Percentiles rank a stretch among this genome's conserved stretches.
phyloP scores from a whole-genome alignment of 192 early-diverging fungal genomes.

The Jimgerdemannia flammicorona region DNA sequence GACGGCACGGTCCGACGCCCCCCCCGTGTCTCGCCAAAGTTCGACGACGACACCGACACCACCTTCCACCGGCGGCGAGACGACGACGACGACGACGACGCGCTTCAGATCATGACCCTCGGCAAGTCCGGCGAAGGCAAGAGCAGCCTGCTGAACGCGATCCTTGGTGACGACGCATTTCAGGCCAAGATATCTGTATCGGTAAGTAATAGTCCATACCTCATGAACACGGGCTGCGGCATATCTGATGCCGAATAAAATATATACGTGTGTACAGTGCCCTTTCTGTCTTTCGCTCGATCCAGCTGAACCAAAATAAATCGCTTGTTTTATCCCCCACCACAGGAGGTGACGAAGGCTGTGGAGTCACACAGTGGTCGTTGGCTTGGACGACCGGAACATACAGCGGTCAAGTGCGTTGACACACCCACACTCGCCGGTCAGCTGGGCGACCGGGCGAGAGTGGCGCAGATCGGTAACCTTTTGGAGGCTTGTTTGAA shows the following conservation, averaged over 20 bases:
- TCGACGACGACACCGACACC: not conserved
- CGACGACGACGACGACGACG: not conserved
- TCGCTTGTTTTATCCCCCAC: not conserved
- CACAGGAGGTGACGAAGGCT: constrained; percentile 38
- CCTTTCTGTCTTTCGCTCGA: not conserved
- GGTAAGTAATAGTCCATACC: constrained; percentile 11
- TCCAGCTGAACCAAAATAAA: not conserved
- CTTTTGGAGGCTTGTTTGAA: constrained; percentile 25
- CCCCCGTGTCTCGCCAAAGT: not conserved
- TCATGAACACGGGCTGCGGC: no score
- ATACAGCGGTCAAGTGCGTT: constrained; percentile 37
- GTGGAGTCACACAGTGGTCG: constrained; percentile 28
- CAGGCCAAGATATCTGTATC: constrained; percentile 33
- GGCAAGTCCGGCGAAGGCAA: constrained; percentile 35
- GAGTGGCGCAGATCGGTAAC: constrained; percentile 25
- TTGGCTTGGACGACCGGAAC: constrained; percentile 29
- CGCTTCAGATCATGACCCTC: constrained; percentile 4
- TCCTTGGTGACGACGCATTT: constrained; percentile 37
- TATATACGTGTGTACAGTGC: no score
- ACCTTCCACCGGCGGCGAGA: not conserved
- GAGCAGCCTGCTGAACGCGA: constrained; percentile 41
- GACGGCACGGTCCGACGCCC: not conserved
- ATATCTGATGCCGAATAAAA: no score
- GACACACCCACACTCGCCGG: constrained; percentile 40
- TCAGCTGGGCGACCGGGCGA: constrained; percentile 26